Evolutionary conservation across 2,329 filamentous ascomycete species (phyloP), one percentile per base, ranked within the genome.

Genomic region (Nothopassalora personata): DNA sequence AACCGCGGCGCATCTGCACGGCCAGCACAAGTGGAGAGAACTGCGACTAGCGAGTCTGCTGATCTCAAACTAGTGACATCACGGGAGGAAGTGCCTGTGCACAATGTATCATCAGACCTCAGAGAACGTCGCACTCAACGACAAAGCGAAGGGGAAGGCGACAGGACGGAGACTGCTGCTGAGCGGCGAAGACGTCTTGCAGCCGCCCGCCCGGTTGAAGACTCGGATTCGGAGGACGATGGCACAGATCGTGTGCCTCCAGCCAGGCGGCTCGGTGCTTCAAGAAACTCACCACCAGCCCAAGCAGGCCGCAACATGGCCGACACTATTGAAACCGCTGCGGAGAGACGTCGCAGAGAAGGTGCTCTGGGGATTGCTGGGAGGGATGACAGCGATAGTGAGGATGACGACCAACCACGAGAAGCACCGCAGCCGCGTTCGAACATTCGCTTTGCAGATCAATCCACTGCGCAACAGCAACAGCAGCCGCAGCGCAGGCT

Each of bases 311-410:
- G 64, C 3, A 58, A 64, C 27, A 54, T 62, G 18, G 70, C 70
- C 59, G 79, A 81, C 27, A 60, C 54, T 1, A 79, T 76, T 34
- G 89, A 92, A 74, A 91, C 88, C 0, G 86, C 88, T 0, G 89
- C 89, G 0, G 90, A 93, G 73, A 80, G 87, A 58, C 81, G 88
- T 45, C 80, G 90, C 55, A 83, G 90, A 66, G 85, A 91, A 67
- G 88, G 88, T 1, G 90, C 89, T 1, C 76, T 93, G 1, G 88
- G 89, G 9, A 78, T 88, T 61, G 11, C 27, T 34, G 74, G 76
- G 15, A 70, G 72, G 10, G 61, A 68, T 7, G 73, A 71, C 18
- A 80, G 77, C 49, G 79, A 80, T 57, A 83, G 79, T 57, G 80
- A 86, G 34, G 85, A 84, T 13, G 64, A 69, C 33, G 62, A 67